Percentiles rank a stretch among this genome's conserved stretches.
Evolutionary conservation across 805 yeast genomes (phyloP).

Genomic region (Blastobotrys chiropterorum): DNA sequence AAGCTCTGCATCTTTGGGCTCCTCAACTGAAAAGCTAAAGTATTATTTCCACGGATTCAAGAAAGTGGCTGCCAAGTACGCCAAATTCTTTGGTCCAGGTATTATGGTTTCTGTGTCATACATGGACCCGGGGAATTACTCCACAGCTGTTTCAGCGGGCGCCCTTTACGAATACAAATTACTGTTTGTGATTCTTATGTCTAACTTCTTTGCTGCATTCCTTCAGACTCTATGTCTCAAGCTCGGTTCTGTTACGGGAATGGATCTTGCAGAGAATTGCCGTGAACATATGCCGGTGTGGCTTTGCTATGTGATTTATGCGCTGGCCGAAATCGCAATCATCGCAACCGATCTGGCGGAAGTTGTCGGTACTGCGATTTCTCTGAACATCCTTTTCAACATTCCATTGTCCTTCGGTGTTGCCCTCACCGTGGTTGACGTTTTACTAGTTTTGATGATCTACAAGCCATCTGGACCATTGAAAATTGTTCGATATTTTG

Average conservation of each 20-base stretch:
- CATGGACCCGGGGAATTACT: slow-evolving; percentile 91
- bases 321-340: slow-evolving; percentile 78
- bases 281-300: slow-evolving; percentile 60
- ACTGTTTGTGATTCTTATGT: slow-evolving; percentile 62
- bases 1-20: neutral
- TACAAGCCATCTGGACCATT: slow-evolving; percentile 73
- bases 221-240: slow-evolving; percentile 79
- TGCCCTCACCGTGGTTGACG: slow-evolving; percentile 73
- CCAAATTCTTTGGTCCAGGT: slow-evolving; percentile 79
- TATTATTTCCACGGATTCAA: neutral
- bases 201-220: slow-evolving; percentile 80
- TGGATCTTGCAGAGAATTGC: slow-evolving; percentile 83
- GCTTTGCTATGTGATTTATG: slow-evolving; percentile 57
- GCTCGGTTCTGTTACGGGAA: slow-evolving; percentile 83
- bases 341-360: slow-evolving; percentile 92
- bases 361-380: slow-evolving; percentile 88
- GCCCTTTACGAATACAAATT: slow-evolving; percentile 70
- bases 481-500: slow-evolving; percentile 71
- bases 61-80: slow-evolving; percentile 39
- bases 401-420: slow-evolving; percentile 76
- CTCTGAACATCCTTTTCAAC: slow-evolving; percentile 66
- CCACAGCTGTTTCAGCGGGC: slow-evolving; percentile 86
- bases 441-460: slow-evolving; percentile 67
- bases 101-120: slow-evolving; percentile 84
- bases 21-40: neutral